Conservation (phyloP, 768 basidiomycete species). For the Hericium alpestre region DNA sequence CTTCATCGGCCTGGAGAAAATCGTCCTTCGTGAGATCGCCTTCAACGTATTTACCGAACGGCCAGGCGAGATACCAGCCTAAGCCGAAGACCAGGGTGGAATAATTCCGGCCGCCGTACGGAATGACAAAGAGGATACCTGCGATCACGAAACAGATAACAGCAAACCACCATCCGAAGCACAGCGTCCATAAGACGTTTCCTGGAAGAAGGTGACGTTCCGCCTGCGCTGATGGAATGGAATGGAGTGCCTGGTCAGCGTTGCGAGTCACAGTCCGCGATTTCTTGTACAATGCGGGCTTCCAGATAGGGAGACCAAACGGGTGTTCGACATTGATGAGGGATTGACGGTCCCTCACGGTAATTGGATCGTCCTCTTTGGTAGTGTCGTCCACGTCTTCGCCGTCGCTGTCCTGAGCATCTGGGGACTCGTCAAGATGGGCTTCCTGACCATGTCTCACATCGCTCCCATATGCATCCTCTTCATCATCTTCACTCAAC, state of each 20-base stretch:
- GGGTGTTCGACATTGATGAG: constrained; percentile 99
- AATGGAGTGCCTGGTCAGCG: constrained; percentile 90
- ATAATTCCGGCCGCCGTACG: constrained; percentile 76
- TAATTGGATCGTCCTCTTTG: constrained; percentile 68
- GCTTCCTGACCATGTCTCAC: constrained; percentile 24
- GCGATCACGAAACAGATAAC: constrained; percentile 59
- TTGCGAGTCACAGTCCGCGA: constrained; percentile 91
- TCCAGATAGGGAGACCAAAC: constrained; percentile 99
- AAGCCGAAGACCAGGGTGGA: constrained; percentile 81
- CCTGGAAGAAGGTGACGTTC: constrained; percentile 89
- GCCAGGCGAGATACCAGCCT: constrained; percentile 96
- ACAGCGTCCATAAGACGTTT: constrained; percentile 84
- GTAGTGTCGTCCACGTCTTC: constrained; percentile 23
- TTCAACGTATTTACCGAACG: constrained; percentile 97
- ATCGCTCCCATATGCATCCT: constrained; percentile 26
- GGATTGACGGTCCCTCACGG: constrained; percentile 90
- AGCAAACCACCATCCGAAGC: constrained; percentile 93
- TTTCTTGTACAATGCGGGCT: constrained; percentile 97
- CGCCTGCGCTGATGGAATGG: constrained; percentile 84
- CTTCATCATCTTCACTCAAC: constrained; percentile 12
- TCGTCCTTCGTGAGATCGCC: constrained; percentile 44
- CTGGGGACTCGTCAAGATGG: constrained; percentile 25
- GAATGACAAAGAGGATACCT: constrained; percentile 56
- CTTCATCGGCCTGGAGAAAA: background rate
- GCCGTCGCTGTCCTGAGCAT: constrained; percentile 23